Base-by-base conservation (phyloP, 2,329 filamentous ascomycete species). In the Cercospora canescens region DNA sequence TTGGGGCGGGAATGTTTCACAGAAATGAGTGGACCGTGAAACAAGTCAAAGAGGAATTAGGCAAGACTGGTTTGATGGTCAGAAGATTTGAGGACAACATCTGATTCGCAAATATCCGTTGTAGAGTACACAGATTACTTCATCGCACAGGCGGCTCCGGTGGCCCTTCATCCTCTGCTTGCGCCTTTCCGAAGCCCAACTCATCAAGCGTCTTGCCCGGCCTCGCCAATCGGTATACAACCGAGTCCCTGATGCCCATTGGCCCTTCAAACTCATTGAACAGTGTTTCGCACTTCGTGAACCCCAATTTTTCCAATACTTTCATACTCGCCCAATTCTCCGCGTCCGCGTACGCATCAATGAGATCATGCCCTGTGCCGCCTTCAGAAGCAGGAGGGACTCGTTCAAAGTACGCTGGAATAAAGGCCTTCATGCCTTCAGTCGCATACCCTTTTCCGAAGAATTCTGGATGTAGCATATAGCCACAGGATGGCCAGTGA, bases 1-100 rank as follows among this genome's bases (percentile, higher is more conserved):
- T 99, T 67, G 95, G 95, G 3, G 95, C 95, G 8, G 95, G 95
- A 61, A 99, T 99, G 90, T 99, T 99, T 80, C 95, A 99, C 81
- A 85, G 95, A 57, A 92, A 91, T 39, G 94, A 99, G 82, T 99
- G 94, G 79, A 97, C 94, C 0, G 94, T 99, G 16, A 89, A 89
- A 78, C 89, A 98, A 75, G 95, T 99, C 56, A 99, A 99, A 81
- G 90, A 96, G 66, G 87, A 91, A 75, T 79, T 99, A 66, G 83
- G 84, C 26, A 83, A 85, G 37, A 87, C 89, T 75, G 92, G 92
- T 0, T 83, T 97, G 65, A 78, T 92, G 64, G 90, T 97, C n/a
- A 86, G 95, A 69, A 87, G 88, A 65, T 93, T 91, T 74, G 94
- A 97, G 72, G 84, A 84, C 1, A 82, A 77, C 57, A 72, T 77